Evolutionary conservation across 1,139 yeast genomes (phyloP).

Genomic region (Candida tetrigidarum): DNA sequence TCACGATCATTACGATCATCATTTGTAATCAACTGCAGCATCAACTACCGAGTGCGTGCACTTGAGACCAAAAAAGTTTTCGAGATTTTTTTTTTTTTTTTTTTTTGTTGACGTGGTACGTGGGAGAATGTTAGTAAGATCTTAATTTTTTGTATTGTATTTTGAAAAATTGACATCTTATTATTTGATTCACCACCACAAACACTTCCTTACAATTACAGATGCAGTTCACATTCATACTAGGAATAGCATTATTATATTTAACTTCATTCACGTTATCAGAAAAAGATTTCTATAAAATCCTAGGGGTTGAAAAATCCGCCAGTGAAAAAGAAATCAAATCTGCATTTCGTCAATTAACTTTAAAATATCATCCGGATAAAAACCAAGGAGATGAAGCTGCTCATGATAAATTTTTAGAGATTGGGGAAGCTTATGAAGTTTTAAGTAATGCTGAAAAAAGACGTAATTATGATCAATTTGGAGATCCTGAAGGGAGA

Average conservation of each 20-base stretch:
- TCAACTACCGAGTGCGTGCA: background rate
- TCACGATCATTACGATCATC: too few species aligned
- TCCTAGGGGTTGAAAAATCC: slow-evolving; percentile 67
- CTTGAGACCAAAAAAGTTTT: background rate
- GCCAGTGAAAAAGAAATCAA: slow-evolving; percentile 86
- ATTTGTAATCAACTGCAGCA: too few species aligned
- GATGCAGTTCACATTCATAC: slow-evolving; percentile 13
- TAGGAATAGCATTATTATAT: slow-evolving; percentile 13
- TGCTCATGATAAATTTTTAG: slow-evolving; percentile 86
- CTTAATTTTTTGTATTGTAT: too few species aligned
- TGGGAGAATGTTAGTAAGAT: too few species aligned
- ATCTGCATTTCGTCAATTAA: slow-evolving; percentile 80
- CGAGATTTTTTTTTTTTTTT: slow-evolving; percentile 4
- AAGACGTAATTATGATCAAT: slow-evolving; percentile 71
- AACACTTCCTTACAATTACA: background rate
- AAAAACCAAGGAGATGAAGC: slow-evolving; percentile 76
- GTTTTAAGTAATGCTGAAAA: slow-evolving; percentile 78
- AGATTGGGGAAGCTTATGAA: slow-evolving; percentile 93
- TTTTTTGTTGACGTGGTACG: slow-evolving; percentile 15
- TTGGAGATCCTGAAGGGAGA: slow-evolving; percentile 82
- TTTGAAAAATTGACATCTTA: background rate
- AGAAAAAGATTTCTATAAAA: slow-evolving; percentile 36
- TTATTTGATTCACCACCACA: background rate
- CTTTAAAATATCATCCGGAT: slow-evolving; percentile 94
- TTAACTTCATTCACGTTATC: slow-evolving; percentile 14